A percentile compares a stretch with the other conserved stretches of the same genome.
Conservation (phyloP, 345 rosid species). For the Lenwebbia sp. region DNA sequence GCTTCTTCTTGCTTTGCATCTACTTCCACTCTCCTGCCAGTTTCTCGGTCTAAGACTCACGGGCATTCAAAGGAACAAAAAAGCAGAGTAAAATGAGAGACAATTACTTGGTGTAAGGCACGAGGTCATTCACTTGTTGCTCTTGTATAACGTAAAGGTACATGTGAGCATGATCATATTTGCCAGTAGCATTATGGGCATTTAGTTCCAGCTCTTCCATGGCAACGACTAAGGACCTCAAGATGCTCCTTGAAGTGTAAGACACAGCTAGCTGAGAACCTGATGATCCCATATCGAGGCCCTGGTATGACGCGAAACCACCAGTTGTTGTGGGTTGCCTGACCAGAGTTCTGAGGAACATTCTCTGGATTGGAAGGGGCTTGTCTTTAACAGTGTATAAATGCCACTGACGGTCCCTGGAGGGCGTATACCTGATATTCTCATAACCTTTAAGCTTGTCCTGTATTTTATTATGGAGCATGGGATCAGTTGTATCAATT, state of each 20-base stretch:
- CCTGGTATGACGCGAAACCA: constrained; percentile 50
- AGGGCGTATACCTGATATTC: constrained; percentile 62
- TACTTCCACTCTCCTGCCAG: constrained; percentile 72
- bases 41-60: constrained; percentile 12
- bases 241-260: constrained; percentile 71
- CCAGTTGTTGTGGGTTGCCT: constrained; percentile 63
- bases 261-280: constrained; percentile 38
- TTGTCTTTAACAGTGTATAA: constrained; percentile 80
- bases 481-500: not conserved
- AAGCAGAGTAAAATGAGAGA: not conserved
- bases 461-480: constrained; percentile 18
- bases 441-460: constrained; percentile 90
- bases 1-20: constrained; percentile 61
- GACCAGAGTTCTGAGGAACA: constrained; percentile 94
- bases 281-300: constrained; percentile 33
- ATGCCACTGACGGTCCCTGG: constrained; percentile 96
- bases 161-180: constrained; percentile 91
- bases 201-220: constrained; percentile 98
- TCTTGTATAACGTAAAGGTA: constrained; percentile 84
- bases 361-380: constrained; percentile 67
- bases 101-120: constrained; percentile 73
- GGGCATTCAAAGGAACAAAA: not conserved
- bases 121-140: constrained; percentile 83
- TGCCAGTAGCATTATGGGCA: constrained; percentile 68
- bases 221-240: constrained; percentile 80